Base-by-base conservation (phyloP, 2,329 filamentous ascomycete genomes). In the Penicillium sp. region DNA sequence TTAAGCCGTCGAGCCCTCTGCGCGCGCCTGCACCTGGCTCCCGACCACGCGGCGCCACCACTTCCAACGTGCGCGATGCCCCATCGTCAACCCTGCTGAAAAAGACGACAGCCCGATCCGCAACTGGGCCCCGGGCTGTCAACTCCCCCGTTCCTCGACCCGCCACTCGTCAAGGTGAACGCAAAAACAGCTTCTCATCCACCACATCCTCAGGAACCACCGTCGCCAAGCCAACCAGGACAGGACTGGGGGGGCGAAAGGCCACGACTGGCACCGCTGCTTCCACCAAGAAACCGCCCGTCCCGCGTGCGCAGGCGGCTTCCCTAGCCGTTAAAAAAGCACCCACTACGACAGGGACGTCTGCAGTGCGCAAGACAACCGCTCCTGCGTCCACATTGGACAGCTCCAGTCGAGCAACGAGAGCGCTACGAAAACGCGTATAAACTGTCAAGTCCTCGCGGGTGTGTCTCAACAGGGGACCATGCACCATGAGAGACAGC, bases 1-100 rank as follows among this genome's bases (percentile, higher is more conserved):
- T 80, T n/a, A 86, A 87, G 61, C 71, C 69, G 3, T 72, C 72
- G 2, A 71, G 68, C 43, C 67, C 68, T 12, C 56, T 70, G 18
- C 68, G 68, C 36, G 60, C 61, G 12, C 55, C 62, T 5, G 56
- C 62, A 1, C 53, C 57, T 12, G 57, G 52, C 34, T 39, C 48
- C 26, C 54, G 54, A 12, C 57, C 57, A 11, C 57, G 57, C 13
- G 57, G 57, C 35, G 55, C 60, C 35, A 59, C 62, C 5, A 57
- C 61, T 1, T 58, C 62, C 5, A 43, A 61, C 4, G 52, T 56
- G 36, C 64, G 57, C 47, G 63, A 64, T 40, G 56, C 51, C 45
- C 54, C 58, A 29, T 59, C 59, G 9, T 53, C 60, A 7, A 59
- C 59, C 9, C 65, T 64, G 49, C 46, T 55, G 6, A 66, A 59